These are phyloP conservation scores for Verbena officinalis DNA, from an alignment of 257 asterid genomes.

Conservation along the genomic window DNA sequence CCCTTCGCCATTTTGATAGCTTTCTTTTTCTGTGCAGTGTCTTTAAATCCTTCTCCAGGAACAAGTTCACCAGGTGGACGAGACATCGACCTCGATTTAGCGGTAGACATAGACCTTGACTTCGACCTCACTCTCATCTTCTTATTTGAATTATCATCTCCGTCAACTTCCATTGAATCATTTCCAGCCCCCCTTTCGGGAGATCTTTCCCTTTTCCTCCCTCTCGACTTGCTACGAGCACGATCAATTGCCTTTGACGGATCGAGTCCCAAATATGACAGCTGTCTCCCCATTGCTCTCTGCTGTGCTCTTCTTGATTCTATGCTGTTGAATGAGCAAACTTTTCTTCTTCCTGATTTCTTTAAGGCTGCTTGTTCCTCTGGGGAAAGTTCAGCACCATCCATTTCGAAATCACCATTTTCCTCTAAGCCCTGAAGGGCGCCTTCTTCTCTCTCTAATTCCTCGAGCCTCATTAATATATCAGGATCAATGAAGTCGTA, in stretches of 20 bases:
- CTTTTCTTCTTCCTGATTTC: constrained; percentile 81
- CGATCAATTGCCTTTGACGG: constrained; percentile 73
- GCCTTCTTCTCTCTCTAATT: constrained; percentile 86
- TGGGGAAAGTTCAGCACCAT: constrained; percentile 73
- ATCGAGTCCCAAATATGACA: constrained; percentile 73
- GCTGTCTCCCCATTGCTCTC: constrained; percentile 94
- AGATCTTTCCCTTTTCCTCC: constrained; percentile 93
- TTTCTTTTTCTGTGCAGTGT: constrained; percentile 70
- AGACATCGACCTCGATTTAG: constrained; percentile 63
- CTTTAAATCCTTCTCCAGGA: constrained; percentile 90
- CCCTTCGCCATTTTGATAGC: constrained; percentile 62
- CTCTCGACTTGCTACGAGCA: constrained; percentile 86
- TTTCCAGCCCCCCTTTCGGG: constrained; percentile 39
- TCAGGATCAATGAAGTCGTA: constrained; percentile 92
- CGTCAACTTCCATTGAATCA: constrained; percentile 77
- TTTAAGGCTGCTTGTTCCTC: constrained; percentile 73
- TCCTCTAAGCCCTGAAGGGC: constrained; percentile 73
- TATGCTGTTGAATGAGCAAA: constrained; percentile 75
- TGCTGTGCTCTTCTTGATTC: constrained; percentile 84
- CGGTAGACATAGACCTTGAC: constrained; percentile 43
- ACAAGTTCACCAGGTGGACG: constrained; percentile 68
- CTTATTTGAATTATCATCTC: constrained; percentile 62
- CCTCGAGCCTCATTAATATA: constrained; percentile 82
- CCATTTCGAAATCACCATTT: constrained; percentile 83
- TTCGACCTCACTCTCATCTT: constrained; percentile 59